Base-by-base conservation (phyloP, 2,329 filamentous ascomycete genomes). In the Ceratocystis alfenasii region DNA sequence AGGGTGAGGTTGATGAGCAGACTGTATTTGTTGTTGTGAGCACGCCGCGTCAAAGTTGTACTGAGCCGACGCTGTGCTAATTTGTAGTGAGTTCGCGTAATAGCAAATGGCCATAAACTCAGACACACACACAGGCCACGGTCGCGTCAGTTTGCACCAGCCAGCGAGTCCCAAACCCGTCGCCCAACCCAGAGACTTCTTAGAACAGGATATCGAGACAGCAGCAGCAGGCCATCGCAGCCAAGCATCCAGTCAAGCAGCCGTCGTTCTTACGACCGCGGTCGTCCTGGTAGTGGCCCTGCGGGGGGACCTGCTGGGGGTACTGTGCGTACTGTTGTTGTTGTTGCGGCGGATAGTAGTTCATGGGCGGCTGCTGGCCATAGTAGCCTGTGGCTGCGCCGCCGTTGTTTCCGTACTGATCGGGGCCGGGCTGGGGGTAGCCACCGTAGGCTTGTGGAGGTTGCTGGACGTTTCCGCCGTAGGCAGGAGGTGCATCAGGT, bases 121-220 rank as follows among this genome's bases (percentile, higher is more conserved):
- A 41, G 33, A 12, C 33, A 36, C n/a, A 50, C 6, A 55, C 25
- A 30, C 22, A 33, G 53, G 53, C 53, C 53, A 36, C 28, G 28
- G 28, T 12, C 55, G 55, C 28, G 55, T 59, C 55, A 5, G 12
- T 8, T 36, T n/a, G 25, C 5, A n/a, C n/a, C 10, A 33, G 53
- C 10, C 22, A 15, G 10, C 36, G 57, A 41, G 20, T 41, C n/a
- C 6, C 20, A 33, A 10, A 1, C n/a, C 1, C 48, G 22, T 2
- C 4, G 48, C 12, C 41, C 28, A 60, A 5, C 20, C 46, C n/a
- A 5, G 25, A 6, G 33, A 7, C 22, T 28, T 41, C 66, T 73
- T 79, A 84, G 70, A 83, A 83, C n/a, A 84, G 71, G 57, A 76
- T 75, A 69, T 84, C 82, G 70, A 84, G 72, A 71, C 82, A 84